Base-by-base conservation (phyloP, 2,329 filamentous ascomycete genomes). In the Bipolaris zeicola region DNA sequence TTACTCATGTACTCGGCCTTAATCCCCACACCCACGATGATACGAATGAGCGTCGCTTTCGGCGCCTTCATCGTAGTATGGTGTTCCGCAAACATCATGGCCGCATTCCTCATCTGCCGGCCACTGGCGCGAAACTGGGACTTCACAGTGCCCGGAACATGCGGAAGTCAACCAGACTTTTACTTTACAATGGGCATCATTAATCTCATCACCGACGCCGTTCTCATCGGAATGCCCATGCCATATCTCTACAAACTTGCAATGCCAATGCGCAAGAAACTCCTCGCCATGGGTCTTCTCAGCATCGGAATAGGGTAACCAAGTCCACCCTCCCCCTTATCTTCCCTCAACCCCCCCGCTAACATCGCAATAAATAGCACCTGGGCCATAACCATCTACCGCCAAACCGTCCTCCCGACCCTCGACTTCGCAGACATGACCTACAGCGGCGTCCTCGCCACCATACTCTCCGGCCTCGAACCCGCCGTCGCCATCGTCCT, bases 311-410 rank as follows among this genome's bases (percentile, higher is more conserved):
- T 68, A 7, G 57, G 59, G 64, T 68, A 48, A 45, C 61, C 55
- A 3, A 8, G 3, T 36, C 4, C 26, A n/a, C 3, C 6, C 13
- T 6, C n/a, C 6, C 8, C 26, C 26, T 28, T 28, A 28, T 10
- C 10, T 7, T 10, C 26, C 7, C 26, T 28, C 26, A 8, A 16
- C 16, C 2, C 8, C 3, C 26, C 7, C 26, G 5, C 26, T 28
- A 10, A 28, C 8, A 28, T 10, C 6, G 10, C n/a, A 6, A 45
- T 5, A 13, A 5, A 3, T n/a, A 69, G 67, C 2, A 67, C 67
- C 1, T 68, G 64, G 64, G 56, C 62, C 11, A 63, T 68, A 18
- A 68, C 61, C 10, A 64, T 67, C 13, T 69, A 69, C 22, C 60
- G 64, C 11, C 64, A 68, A 37, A 59, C 55, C 1, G n/a, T 60